phyloP scores from a whole-genome alignment of 1,139 yeast species.

The Candida albicans region DNA sequence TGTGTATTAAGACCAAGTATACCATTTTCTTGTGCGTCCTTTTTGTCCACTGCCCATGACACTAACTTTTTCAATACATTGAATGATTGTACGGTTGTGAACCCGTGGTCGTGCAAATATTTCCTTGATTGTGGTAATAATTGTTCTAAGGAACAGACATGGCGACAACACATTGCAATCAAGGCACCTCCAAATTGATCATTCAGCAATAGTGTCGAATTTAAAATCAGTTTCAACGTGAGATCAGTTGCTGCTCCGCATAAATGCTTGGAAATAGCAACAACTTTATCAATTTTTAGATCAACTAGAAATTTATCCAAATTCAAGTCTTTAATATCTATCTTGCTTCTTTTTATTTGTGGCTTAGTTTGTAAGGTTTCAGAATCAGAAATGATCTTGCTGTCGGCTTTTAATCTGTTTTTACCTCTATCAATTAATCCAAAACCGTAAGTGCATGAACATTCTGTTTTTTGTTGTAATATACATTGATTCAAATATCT shows the following conservation, averaged over 20 bases:
- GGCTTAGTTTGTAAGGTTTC: slow-evolving; percentile 23
- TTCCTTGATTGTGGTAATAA: slow-evolving; percentile 50
- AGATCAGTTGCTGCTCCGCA: slow-evolving; percentile 95
- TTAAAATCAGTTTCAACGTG: slow-evolving; percentile 65
- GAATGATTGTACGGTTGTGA: slow-evolving; percentile 45
- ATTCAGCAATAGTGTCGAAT: slow-evolving; percentile 29
- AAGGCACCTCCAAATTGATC: slow-evolving; percentile 52
- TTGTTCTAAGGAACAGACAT: slow-evolving; percentile 63
- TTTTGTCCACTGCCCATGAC: slow-evolving; percentile 72
- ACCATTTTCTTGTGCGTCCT: slow-evolving; percentile 36
- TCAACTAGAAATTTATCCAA: slow-evolving; percentile 47
- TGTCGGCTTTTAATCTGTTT: slow-evolving; percentile 76
- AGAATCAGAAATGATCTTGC: slow-evolving; percentile 60
- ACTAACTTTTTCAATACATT: slow-evolving; percentile 59
- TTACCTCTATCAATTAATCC: slow-evolving; percentile 76
- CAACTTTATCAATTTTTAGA: slow-evolving; percentile 25
- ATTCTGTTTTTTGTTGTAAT: slow-evolving; percentile 17
- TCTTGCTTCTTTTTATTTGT: slow-evolving; percentile 52
- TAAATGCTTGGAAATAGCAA: slow-evolving; percentile 80
- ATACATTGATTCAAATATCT: slow-evolving; percentile 61
- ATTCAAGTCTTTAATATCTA: slow-evolving; percentile 76
- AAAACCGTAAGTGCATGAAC: slow-evolving; percentile 37
- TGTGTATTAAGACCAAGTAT: slow-evolving; percentile 39
- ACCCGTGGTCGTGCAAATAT: slow-evolving; percentile 36
- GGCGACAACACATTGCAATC: slow-evolving; percentile 95